Base-by-base conservation (phyloP, 1,284 basidiomycete genomes). In the Dichomitus squalens region DNA sequence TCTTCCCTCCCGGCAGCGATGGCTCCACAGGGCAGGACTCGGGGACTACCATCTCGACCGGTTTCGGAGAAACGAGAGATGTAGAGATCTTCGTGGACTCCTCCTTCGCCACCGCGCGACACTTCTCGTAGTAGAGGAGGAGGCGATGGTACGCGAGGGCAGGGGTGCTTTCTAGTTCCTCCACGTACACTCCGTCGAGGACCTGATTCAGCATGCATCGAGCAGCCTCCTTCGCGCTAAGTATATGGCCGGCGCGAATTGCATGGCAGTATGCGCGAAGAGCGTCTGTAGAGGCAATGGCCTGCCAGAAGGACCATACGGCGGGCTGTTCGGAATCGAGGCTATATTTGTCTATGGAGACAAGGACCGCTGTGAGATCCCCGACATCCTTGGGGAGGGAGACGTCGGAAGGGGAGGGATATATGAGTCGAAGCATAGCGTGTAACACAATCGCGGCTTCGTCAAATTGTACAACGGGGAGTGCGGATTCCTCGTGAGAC, bases 111-210 rank as follows among this genome's bases (percentile, higher is more conserved):
- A 20, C 31, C 11, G n/a, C 5, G 29, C 44, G 40, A 47, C 56
- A 58, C 2, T 40, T 21, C 7, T 46, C 46, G 43, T 61, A 34
- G 40, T 61, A 66, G 3, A 23, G 29, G 20, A 59, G 40, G 11
- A 66, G 41, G 23, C 59, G 56, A n/a, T 52, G 58, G 46, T 66
- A 66, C 1, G 50, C 27, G 2, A 49, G 23, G 2, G 62, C 62
- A 5, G 62, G 40, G 1, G 34, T 50, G 20, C 20, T 18, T 35
- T 62, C 60, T 43, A 66, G 40, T 39, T 62, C 60, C 3, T 47
- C 46, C 18, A 58, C 43, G 27, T 59, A 63, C 1, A 27, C 27
- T 0, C 48, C 25, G 11, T 59, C 55, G 8, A 61, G 29, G 7
- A 14, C 11, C 9, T 38, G 16, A 25, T 46, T 44, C 14, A 60